Conservation (phyloP, 257 asterid species). For the Solanum pimpinellifolium region DNA sequence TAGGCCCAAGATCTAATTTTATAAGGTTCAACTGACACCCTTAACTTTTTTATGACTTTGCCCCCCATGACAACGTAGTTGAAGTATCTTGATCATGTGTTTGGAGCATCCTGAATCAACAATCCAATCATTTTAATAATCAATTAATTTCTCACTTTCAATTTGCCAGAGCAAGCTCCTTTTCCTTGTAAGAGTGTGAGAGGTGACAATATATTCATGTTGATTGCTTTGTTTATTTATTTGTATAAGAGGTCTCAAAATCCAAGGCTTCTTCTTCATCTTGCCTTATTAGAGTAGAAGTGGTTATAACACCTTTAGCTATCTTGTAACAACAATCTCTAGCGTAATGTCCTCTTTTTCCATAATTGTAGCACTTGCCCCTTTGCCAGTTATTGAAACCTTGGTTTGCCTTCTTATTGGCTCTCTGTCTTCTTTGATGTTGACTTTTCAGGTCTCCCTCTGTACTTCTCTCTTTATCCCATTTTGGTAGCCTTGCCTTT, state of each 20-base stretch:
- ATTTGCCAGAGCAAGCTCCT: not conserved
- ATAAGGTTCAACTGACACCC: too few species aligned
- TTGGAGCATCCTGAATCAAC: not conserved
- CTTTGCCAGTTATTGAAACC: not conserved
- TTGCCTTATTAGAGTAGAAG: not conserved
- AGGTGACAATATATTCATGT: not conserved
- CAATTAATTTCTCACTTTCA: not conserved
- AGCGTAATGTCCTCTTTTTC: not conserved
- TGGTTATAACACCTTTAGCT: not conserved
- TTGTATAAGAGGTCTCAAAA: not conserved
- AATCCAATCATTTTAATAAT: too few species aligned
- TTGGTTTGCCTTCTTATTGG: not conserved
- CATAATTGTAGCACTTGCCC: not conserved
- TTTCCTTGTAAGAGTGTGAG: not conserved
- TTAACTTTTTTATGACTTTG: too few species aligned
- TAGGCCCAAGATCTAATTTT: too few species aligned
- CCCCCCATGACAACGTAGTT: too few species aligned
- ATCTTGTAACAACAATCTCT: not conserved
- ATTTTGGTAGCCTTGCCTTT: not conserved
- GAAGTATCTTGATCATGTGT: not conserved
- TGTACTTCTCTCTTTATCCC: not conserved
- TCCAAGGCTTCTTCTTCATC: not conserved
- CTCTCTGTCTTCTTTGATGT: not conserved
- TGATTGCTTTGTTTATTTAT: not conserved
- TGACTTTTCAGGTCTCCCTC: too few species aligned